Conservation (phyloP, 2,329 filamentous ascomycete species). For the Penicillium rolfsii region DNA sequence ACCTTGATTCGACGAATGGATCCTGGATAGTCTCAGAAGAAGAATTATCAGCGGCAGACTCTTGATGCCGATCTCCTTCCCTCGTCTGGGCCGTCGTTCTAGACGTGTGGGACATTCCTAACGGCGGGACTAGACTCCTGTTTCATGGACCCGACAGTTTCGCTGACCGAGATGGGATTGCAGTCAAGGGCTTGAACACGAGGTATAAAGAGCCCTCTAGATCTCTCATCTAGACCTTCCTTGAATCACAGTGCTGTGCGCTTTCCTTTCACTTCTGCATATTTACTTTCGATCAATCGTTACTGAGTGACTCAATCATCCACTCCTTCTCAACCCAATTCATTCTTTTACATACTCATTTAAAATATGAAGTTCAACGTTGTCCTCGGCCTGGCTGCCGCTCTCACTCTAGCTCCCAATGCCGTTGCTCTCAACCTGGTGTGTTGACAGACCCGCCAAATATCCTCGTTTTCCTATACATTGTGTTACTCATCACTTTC, state of each 20-base stretch:
- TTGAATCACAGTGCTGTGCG: conserved; percentile 34
- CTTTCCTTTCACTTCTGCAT: conserved; percentile 24
- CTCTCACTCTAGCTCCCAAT: conserved; percentile 29
- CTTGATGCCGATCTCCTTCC: conserved; percentile 15
- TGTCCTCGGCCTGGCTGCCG: conserved; percentile 29
- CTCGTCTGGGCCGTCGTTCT: conserved; percentile 6
- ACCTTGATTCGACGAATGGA: conserved; percentile 13
- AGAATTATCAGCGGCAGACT: not conserved
- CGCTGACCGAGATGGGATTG: not conserved
- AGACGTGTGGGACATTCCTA: conserved; percentile 15
- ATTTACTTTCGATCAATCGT: conserved; percentile 22
- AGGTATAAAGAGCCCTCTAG: conserved; percentile 22
- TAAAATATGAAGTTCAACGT: conserved; percentile 37
- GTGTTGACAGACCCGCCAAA: not conserved
- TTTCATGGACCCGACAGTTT: not conserved
- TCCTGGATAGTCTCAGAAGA: not conserved
- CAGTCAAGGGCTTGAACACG: not conserved
- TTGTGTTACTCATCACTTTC: not conserved
- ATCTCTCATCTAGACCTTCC: conserved; percentile 12
- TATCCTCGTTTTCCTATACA: not conserved
- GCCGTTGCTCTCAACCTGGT: conserved; percentile 24
- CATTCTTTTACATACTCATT: conserved; percentile 8
- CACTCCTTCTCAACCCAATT: conserved; percentile 20
- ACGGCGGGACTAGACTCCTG: not conserved
- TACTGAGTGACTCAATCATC: conserved; percentile 18